Evolutionary conservation across 1,139 yeast genomes (phyloP).

Genomic region (Hemisphaericaspora xylofermentans): DNA sequence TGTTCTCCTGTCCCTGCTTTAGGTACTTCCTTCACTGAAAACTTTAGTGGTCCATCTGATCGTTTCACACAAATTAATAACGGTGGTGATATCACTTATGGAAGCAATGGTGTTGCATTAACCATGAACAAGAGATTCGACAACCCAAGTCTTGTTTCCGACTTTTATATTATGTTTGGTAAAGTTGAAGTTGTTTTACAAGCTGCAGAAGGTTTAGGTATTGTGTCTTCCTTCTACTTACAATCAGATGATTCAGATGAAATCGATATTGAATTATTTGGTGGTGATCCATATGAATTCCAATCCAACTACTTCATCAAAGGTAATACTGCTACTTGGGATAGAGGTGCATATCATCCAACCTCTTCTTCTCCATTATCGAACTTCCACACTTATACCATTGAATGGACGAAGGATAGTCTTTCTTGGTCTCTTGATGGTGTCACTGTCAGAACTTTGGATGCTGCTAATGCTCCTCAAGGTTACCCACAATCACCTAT

Average conservation of each 20-base stretch:
- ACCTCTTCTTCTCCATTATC: constrained; percentile 48
- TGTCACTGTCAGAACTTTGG: constrained; percentile 52
- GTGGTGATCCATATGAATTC: constrained; percentile 68
- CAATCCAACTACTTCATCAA: constrained; percentile 83
- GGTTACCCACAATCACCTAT: constrained; percentile 83
- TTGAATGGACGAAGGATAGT: constrained; percentile 73
- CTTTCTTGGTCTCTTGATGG: constrained; percentile 68
- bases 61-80: constrained; percentile 33
- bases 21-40: constrained; percentile 51
- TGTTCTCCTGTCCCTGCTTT: constrained; percentile 55
- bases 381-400: constrained; percentile 69
- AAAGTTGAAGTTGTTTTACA: constrained; percentile 68
- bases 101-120: constrained; percentile 53
- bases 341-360: constrained; percentile 71
- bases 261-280: constrained; percentile 82
- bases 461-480: constrained; percentile 44
- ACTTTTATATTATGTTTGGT: constrained; percentile 86
- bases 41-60: constrained; percentile 43
- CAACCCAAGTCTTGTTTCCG: constrained; percentile 72
- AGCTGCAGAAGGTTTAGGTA: constrained; percentile 75
- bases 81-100: constrained; percentile 22
- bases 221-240: constrained; percentile 75
- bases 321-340: constrained; percentile 74
- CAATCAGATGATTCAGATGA: constrained; percentile 88
- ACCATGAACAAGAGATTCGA: constrained; percentile 62